Percentiles rank a stretch among this genome's conserved stretches.
These are phyloP conservation scores for Fusarium sororula DNA, from an alignment of 2,329 filamentous ascomycete genomes.

Conservation along the genomic window DNA sequence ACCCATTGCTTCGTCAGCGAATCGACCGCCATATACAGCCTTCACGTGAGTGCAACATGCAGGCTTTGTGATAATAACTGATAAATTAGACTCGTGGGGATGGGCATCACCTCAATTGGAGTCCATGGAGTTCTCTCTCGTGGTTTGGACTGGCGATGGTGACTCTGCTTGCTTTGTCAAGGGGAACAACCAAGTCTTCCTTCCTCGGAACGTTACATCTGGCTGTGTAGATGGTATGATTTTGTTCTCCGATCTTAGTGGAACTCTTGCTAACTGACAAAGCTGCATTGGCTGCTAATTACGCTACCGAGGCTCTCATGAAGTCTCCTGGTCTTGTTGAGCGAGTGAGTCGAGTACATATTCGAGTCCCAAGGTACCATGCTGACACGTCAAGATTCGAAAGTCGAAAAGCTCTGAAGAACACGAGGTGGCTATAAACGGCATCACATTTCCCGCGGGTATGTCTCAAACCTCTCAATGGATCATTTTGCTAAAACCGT, in stretches of 20 bases:
- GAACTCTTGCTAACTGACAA: fast-evolving
- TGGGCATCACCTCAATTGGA: slow-evolving; percentile 16
- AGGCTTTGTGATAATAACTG: fast-evolving
- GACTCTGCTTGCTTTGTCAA: slow-evolving; percentile 18
- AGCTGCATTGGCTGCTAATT: background rate
- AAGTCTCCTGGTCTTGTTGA: background rate
- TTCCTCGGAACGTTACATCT: background rate
- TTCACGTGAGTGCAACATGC: background rate
- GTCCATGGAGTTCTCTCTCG: slow-evolving; percentile 13
- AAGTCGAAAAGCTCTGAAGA: background rate
- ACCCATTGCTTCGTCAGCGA: background rate
- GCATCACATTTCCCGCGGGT: slow-evolving; percentile 3
- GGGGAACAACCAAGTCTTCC: slow-evolving; percentile 24
- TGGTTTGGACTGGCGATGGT: background rate
- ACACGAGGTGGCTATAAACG: background rate
- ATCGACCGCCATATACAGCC: slow-evolving; percentile 3
- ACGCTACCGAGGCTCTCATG: background rate
- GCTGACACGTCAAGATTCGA: background rate
- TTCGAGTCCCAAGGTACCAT: fast-evolving
- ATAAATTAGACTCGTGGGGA: slow-evolving; percentile 1
- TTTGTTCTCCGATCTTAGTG: fast-evolving
- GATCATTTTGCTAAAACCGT: fast-evolving
- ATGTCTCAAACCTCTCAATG: fast-evolving
- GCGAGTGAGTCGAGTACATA: background rate
- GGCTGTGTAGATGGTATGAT: slow-evolving; percentile 17